phyloP scores from a whole-genome alignment of 2,329 filamentous ascomycete genomes.

The Aphanocladium album region DNA sequence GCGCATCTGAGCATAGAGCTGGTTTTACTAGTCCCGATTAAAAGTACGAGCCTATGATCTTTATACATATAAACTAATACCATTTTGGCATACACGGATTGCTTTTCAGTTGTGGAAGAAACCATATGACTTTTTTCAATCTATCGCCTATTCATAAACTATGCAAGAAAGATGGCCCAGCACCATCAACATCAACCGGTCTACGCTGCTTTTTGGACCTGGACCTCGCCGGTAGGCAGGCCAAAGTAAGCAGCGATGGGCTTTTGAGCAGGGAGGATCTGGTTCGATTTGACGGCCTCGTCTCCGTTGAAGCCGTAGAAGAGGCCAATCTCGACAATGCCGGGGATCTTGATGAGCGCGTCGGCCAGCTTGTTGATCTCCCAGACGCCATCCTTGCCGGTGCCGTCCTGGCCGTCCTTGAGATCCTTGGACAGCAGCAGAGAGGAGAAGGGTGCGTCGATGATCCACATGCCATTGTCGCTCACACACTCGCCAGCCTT shows the following conservation, averaged over 20 bases:
- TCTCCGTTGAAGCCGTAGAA: constrained; percentile 79
- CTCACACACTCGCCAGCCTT: constrained; percentile 74
- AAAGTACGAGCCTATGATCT: constrained; percentile 14
- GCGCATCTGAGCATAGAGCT: constrained; percentile 10
- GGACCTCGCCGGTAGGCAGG: constrained; percentile 68
- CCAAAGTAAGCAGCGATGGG: constrained; percentile 95
- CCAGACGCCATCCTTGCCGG: constrained; percentile 60
- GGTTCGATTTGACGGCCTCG: constrained; percentile 49
- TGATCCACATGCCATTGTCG: constrained; percentile 64
- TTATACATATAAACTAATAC: constrained; percentile 12
- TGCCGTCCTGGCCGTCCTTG: constrained; percentile 42
- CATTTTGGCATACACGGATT: constrained; percentile 10
- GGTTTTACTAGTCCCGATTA: constrained; percentile 6
- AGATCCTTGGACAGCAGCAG: constrained; percentile 60
- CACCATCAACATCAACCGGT: neutral
- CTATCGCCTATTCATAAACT: neutral
- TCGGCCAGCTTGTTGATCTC: constrained; percentile 70
- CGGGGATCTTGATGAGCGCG: constrained; percentile 73
- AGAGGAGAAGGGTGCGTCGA: constrained; percentile 83
- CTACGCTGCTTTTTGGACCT: constrained; percentile 34
- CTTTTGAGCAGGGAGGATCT: constrained; percentile 72
- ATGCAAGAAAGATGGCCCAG: neutral
- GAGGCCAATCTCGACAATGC: constrained; percentile 86
- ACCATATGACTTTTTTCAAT: neutral
- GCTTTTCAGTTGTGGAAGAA: neutral